Evolutionary conservation across 2,329 filamentous ascomycete species (phyloP).

Genomic region (Geoglossum cookeanum): DNA sequence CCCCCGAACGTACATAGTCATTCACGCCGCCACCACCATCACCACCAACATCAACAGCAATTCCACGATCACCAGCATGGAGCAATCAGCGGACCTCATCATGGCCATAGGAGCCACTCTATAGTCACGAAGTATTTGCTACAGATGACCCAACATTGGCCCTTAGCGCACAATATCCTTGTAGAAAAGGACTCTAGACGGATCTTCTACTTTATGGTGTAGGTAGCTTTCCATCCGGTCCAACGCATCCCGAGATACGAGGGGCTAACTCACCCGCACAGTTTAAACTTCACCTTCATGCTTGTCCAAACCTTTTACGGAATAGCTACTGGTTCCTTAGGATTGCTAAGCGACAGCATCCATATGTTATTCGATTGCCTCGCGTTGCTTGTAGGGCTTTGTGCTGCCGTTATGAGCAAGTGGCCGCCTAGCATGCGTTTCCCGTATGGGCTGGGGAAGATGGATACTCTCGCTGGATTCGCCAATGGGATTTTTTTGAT

Average conservation of each 20-base stretch:
- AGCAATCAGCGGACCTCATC: not conserved
- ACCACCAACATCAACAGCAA: not conserved
- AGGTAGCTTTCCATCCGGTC: conserved; percentile 18
- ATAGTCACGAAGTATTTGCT: conserved; percentile 54
- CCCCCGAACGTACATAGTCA: not conserved
- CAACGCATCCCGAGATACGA: not conserved
- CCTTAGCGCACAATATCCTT: conserved; percentile 68
- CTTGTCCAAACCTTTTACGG: conserved; percentile 85
- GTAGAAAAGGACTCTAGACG: conserved; percentile 81
- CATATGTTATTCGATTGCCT: conserved; percentile 99
- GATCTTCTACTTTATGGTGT: conserved; percentile 96
- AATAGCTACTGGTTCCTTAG: conserved; percentile 79
- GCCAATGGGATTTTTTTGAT: conserved; percentile 91
- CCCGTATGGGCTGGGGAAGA: conserved; percentile 90
- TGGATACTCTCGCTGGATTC: conserved; percentile 89
- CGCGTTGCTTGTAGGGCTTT: conserved; percentile 72
- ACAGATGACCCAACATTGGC: conserved; percentile 47
- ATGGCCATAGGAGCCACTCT: conserved; percentile 19
- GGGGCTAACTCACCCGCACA: conserved; percentile 19
- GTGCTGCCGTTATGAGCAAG: conserved; percentile 87
- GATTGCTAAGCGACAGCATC: conserved; percentile 90
- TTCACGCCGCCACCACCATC: conserved; percentile 14
- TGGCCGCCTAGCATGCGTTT: conserved; percentile 82
- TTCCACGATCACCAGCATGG: not conserved
- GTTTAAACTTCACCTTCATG: conserved; percentile 92